A percentile compares a stretch with the other conserved stretches of the same genome.
These are phyloP conservation scores for Arxiozyma heterogenica DNA, from an alignment of 1,139 yeast species.

Conservation along the genomic window DNA sequence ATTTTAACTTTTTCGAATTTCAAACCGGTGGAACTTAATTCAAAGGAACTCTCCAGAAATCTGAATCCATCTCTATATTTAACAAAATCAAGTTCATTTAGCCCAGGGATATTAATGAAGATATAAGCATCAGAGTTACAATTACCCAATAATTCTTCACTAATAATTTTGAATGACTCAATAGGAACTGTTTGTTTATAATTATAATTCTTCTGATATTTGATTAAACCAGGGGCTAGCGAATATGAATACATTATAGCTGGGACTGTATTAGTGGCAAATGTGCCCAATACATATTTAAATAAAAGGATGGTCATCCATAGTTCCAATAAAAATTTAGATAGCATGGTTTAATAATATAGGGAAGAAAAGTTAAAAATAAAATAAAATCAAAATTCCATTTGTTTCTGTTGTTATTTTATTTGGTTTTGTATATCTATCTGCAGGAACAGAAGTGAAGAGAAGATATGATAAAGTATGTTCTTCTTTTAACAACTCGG, in stretches of 20 bases:
- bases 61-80: slow-evolving; percentile 40
- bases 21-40: slow-evolving; percentile 54
- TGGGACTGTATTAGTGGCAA: slow-evolving; percentile 15
- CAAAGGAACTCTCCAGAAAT: slow-evolving; percentile 45
- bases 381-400: no score
- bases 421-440: neutral
- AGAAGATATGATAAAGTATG: neutral
- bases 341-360: neutral
- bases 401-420: no score
- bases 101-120: slow-evolving; percentile 62
- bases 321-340: neutral
- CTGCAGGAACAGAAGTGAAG: neutral
- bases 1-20: slow-evolving; percentile 27
- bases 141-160: slow-evolving; percentile 43
- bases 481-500: neutral
- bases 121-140: slow-evolving; percentile 68
- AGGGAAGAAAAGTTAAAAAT: neutral
- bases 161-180: slow-evolving; percentile 38
- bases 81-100: slow-evolving; percentile 48
- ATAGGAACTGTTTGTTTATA: slow-evolving; percentile 15
- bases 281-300: neutral
- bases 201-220: slow-evolving; percentile 16
- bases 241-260: slow-evolving; percentile 25
- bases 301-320: neutral
- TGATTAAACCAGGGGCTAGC: slow-evolving; percentile 19